Evolutionary conservation across 2,329 filamentous ascomycete genomes (phyloP).

Genomic region (Domatiomyces catenatus): DNA sequence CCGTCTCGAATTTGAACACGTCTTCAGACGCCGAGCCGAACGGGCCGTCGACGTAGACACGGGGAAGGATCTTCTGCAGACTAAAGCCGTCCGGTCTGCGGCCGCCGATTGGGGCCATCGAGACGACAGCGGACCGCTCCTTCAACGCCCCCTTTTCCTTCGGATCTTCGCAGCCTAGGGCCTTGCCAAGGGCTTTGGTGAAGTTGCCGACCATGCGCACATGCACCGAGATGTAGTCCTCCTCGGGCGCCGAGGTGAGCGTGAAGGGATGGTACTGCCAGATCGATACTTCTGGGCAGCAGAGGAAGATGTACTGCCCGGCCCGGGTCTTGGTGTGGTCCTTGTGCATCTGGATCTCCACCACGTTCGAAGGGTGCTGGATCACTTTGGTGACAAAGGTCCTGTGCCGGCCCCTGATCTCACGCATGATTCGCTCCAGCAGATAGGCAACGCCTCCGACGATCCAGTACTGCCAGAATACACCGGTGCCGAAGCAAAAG

Average conservation of each 20-base stretch:
- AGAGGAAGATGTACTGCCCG: conserved; percentile 72
- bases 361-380: conserved; percentile 76
- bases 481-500: conserved; percentile 60
- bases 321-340: conserved; percentile 67
- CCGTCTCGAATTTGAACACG: conserved; percentile 50
- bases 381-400: conserved; percentile 81
- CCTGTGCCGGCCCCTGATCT: conserved; percentile 65
- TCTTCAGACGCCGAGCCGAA: conserved; percentile 78
- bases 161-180: conserved; percentile 52
- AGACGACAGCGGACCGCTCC: conserved; percentile 42
- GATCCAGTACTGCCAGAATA: conserved; percentile 86
- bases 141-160: conserved; percentile 25
- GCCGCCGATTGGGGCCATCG: conserved; percentile 38
- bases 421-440: conserved; percentile 61
- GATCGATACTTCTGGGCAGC: conserved; percentile 69
- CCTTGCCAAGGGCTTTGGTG: conserved; percentile 52
- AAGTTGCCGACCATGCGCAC: conserved; percentile 73
- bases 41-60: conserved; percentile 69
- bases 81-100: conserved; percentile 39
- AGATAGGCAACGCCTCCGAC: conserved; percentile 69
- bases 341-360: conserved; percentile 86
- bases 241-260: conserved; percentile 70
- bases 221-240: conserved; percentile 80
- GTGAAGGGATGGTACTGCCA: conserved; percentile 88
- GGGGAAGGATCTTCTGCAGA: conserved; percentile 54